Evolutionary conservation across 805 yeast genomes (phyloP).

Genomic region (Hanseniaspora jakobsenii): DNA sequence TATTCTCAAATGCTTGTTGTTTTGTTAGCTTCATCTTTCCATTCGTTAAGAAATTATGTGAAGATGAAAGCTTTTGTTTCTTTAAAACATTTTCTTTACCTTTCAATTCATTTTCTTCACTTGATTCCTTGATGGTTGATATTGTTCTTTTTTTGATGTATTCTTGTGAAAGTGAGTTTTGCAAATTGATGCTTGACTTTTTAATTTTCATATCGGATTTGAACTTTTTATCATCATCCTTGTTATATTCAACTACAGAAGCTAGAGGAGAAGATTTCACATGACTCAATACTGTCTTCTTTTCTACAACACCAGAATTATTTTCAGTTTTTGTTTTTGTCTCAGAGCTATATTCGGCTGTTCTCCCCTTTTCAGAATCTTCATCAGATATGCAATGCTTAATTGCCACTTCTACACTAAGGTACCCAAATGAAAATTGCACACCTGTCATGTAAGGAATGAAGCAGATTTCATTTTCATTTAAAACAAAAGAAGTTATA

Average conservation of each 20-base stretch:
- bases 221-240: not conserved
- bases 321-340: conserved; percentile 28
- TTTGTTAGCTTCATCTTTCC: not conserved
- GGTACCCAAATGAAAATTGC: conserved; percentile 44
- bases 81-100: conserved; percentile 20
- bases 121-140: no score
- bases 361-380: conserved; percentile 35
- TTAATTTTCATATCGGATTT: conserved; percentile 1
- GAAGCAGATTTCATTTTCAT: conserved; percentile 49
- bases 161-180: not conserved
- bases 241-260: conserved; percentile 8
- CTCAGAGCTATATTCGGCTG: conserved; percentile 38
- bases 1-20: conserved; percentile 20
- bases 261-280: conserved; percentile 13
- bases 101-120: no score
- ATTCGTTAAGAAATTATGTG: no score
- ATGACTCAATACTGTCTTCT: not conserved
- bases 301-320: conserved; percentile 18
- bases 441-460: conserved; percentile 55
- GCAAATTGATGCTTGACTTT: not conserved
- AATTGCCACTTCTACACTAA: conserved; percentile 25
- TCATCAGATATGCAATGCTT: conserved; percentile 48
- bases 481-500: conserved; percentile 30
- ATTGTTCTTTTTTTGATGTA: conserved; percentile 11
- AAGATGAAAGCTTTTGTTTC: conserved; percentile 4